A percentile compares a stretch with the other conserved stretches of the same genome.
phyloP scores from a whole-genome alignment of 768 basidiomycete species.

The Roridomyces roridus region DNA sequence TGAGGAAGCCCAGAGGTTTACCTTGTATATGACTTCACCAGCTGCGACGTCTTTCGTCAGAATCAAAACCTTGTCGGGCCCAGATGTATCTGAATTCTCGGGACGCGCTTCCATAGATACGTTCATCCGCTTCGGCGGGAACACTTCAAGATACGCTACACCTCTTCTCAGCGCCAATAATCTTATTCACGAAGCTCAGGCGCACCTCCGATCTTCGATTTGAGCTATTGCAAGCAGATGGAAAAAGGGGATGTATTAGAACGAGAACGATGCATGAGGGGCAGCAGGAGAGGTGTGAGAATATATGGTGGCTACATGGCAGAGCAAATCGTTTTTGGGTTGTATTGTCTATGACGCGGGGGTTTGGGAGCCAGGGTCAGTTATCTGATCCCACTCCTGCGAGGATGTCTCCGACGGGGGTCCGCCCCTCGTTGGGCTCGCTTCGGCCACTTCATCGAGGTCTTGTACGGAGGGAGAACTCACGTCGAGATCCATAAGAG shows the following conservation, averaged over 20 bases:
- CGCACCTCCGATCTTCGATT: conserved; percentile 19
- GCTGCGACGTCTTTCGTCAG: conserved; percentile 69
- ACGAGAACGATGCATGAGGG: conserved; percentile 14
- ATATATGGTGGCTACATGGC: conserved; percentile 24
- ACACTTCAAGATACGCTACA: conserved; percentile 76
- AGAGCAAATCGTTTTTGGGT: conserved; percentile 17
- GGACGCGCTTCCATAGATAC: conserved; percentile 60
- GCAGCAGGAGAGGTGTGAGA: conserved; percentile 16
- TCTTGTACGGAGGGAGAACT: conserved; percentile 63
- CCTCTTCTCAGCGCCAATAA: conserved; percentile 18
- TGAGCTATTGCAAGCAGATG: conserved; percentile 7
- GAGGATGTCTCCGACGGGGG: conserved; percentile 89
- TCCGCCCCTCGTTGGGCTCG: conserved; percentile 64
- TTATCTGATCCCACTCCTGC: conserved; percentile 90
- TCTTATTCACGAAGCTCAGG: conserved; percentile 16
- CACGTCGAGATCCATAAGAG: conserved; percentile 89
- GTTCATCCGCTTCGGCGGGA: conserved; percentile 77
- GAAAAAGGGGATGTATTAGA: conserved; percentile 24
- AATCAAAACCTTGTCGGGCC: conserved; percentile 60
- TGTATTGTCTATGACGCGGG: conserved; percentile 41
- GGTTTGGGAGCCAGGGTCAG: conserved; percentile 70
- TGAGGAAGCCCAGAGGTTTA: conserved; percentile 30
- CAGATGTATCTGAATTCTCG: conserved; percentile 26
- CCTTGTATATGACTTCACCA: conserved; percentile 83
- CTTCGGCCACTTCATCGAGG: conserved; percentile 57